Percentiles rank a stretch among this genome's conserved stretches.
Evolutionary conservation across 2,329 filamentous ascomycete species (phyloP).

Genomic region (Diaporthe eres): DNA sequence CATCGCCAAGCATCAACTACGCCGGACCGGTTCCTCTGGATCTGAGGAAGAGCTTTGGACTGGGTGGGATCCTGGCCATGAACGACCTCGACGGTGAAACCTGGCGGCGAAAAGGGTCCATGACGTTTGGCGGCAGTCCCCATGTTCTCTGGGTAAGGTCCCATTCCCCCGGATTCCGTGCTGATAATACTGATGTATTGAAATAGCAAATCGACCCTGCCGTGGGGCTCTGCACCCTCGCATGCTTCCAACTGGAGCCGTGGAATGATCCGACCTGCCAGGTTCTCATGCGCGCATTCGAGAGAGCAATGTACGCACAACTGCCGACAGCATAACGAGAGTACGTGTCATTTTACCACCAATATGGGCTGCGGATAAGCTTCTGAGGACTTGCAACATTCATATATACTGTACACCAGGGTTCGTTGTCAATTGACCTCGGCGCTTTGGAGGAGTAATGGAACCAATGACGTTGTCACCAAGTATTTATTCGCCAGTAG

Average conservation of each 20-base stretch:
- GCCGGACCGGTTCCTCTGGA: neutral
- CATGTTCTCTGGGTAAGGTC: neutral
- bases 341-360: neutral
- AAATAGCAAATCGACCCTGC: neutral
- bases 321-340: neutral
- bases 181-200: neutral
- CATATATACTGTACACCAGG: no score
- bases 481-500: neutral
- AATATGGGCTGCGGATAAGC: neutral
- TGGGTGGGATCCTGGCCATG: neutral
- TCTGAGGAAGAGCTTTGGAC: neutral
- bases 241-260: neutral
- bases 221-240: neutral
- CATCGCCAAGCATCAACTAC: neutral
- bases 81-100: neutral
- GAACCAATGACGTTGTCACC: neutral
- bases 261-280: neutral
- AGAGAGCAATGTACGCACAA: neutral
- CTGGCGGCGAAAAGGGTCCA: neutral
- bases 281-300: constrained; percentile 2
- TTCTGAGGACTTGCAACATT: neutral
- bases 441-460: neutral
- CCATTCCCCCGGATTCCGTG: neutral
- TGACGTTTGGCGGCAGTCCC: neutral
- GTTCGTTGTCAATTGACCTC: neutral